These are phyloP conservation scores for Pseudocercospora fijiensis DNA, from an alignment of 2,329 filamentous ascomycete species.

Conservation along the genomic window DNA sequence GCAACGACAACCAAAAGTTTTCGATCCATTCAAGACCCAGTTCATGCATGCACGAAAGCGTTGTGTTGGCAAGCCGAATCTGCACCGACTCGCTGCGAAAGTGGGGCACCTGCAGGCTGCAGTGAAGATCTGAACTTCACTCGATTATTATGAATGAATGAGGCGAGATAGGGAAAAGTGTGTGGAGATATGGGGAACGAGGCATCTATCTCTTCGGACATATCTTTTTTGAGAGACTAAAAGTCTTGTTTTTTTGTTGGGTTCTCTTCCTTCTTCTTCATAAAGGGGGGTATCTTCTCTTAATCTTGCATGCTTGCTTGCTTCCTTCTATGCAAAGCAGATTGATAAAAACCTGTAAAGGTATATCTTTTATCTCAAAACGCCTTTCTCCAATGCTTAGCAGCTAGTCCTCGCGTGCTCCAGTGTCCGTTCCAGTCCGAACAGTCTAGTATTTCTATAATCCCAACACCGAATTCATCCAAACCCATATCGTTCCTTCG, in stretches of 20 bases:
- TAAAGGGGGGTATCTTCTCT: not conserved
- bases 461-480: not conserved
- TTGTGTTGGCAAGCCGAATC: not conserved
- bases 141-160: not conserved
- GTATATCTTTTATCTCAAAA: not conserved
- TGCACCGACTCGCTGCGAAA: not conserved
- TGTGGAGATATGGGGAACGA: no score
- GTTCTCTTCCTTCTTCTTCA: not conserved
- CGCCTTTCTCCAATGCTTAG: not conserved
- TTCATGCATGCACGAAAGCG: not conserved
- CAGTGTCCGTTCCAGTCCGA: not conserved
- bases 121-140: not conserved
- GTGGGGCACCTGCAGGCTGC: constrained; percentile 1
- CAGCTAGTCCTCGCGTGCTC: not conserved
- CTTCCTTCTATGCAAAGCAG: not conserved
- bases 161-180: not conserved
- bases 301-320: not conserved
- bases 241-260: not conserved
- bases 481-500: not conserved
- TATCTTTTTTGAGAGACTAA: not conserved
- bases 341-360: not conserved
- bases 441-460: not conserved
- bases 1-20: not conserved
- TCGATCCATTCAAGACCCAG: not conserved
- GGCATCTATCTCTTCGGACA: not conserved